These are phyloP conservation scores for Conoideocrella luteorostrata DNA, from an alignment of 2,329 filamentous ascomycete species.

Conservation along the genomic window DNA sequence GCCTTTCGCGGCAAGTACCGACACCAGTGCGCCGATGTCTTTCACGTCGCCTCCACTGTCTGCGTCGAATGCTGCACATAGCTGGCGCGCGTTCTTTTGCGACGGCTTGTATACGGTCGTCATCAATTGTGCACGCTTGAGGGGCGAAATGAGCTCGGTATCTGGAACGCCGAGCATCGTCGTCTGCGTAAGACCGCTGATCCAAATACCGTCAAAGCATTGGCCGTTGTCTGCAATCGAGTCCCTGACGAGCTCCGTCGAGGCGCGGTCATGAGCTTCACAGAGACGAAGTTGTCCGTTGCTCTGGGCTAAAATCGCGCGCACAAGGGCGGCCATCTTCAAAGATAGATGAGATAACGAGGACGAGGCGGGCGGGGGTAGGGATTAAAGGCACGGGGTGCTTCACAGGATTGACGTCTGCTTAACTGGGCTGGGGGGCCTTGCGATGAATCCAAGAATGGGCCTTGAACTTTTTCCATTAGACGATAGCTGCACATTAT, in stretches of 20 bases:
- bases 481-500: too few relatives aligned
- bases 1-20: neutral
- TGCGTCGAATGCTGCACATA: conserved; percentile 8
- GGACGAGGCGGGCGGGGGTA: too few relatives aligned
- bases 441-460: too few relatives aligned
- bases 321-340: too few relatives aligned
- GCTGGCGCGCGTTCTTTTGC: neutral
- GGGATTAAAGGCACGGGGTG: too few relatives aligned
- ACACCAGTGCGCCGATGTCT: conserved; percentile 3
- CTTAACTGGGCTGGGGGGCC: too few relatives aligned
- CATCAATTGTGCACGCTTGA: conserved; percentile 4
- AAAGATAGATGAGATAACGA: too few relatives aligned
- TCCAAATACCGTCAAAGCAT: conserved; percentile 5
- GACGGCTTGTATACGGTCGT: neutral
- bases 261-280: neutral
- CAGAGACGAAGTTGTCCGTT: neutral
- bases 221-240: conserved; percentile 19
- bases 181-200: conserved; percentile 8
- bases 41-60: conserved; percentile 3
- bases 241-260: neutral
- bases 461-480: too few relatives aligned
- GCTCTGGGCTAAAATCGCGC: too few relatives aligned
- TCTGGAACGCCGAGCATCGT: conserved; percentile 7
- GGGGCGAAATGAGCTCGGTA: conserved; percentile 8
- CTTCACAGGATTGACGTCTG: too few relatives aligned